phyloP scores from a whole-genome alignment of 257 asterid species.

The Gardenia jasminoides region DNA sequence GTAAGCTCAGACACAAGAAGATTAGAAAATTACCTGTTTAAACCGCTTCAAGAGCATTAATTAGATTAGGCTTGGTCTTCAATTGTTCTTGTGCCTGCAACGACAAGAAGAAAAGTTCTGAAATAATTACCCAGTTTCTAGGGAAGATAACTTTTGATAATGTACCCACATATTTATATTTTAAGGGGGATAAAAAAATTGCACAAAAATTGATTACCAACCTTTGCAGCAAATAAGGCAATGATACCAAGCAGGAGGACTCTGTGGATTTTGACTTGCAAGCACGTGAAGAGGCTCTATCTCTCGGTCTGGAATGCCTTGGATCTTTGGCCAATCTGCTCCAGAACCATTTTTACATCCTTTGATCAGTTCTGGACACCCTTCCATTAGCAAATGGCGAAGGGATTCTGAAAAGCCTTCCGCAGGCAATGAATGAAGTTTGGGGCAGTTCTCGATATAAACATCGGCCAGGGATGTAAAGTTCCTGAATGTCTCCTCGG shows the following conservation, averaged over 20 bases:
- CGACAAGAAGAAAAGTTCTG: too few relatives aligned
- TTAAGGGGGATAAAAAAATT: not conserved
- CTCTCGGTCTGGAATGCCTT: conserved; percentile 10
- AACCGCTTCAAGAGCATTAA: not conserved
- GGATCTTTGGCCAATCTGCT: conserved; percentile 8
- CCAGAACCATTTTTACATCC: conserved; percentile 1
- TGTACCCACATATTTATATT: too few relatives aligned
- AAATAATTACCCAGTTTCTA: too few relatives aligned
- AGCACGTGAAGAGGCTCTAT: not conserved
- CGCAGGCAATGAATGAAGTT: conserved; percentile 9
- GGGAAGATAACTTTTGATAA: too few relatives aligned
- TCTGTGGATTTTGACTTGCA: not conserved
- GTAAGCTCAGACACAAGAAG: too few relatives aligned
- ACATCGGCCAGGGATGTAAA: conserved; percentile 13
- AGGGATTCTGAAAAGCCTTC: conserved; percentile 13
- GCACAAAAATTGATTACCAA: not conserved
- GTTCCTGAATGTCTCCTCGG: not conserved
- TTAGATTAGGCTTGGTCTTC: not conserved
- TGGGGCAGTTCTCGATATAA: conserved; percentile 14
- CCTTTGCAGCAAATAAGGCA: conserved; percentile 10
- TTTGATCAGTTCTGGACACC: conserved; percentile 1
- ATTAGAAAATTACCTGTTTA: too few relatives aligned
- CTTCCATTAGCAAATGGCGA: conserved; percentile 8
- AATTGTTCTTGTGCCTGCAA: not conserved
- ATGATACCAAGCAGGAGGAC: not conserved